Base-by-base conservation (phyloP, 164 flowering plant species). In the Chimonanthus praecox region DNA sequence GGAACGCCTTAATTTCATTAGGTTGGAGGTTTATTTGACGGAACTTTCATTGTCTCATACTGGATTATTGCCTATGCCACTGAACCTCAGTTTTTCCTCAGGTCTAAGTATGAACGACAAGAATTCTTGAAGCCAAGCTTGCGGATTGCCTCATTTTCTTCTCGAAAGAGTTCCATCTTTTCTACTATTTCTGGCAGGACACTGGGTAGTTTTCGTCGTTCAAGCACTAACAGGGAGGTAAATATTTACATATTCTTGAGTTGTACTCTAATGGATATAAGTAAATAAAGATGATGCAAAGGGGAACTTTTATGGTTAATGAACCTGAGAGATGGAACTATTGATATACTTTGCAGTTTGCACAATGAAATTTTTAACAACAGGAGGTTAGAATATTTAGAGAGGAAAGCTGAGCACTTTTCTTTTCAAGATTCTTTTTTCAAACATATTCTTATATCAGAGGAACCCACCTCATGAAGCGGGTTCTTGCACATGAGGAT, bases 121-220 rank as follows among this genome's bases (percentile, higher is more conserved):
- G 94, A 89, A 79, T 95, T 95, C 79, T 65, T 95, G 85, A 92
- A 95, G 73, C 98, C 97, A 58, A 95, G 98, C 83, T 83, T 95
- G 88, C 86, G 97, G 79, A 95, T 95, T 58, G 49, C 78, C 51
- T 86, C 92, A 54, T 18, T n/a, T 58, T 21, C 85, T 49, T 79
- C 94, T 51, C 82, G 76, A 77, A 86, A 73, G 81, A 76, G 77
- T 75, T 80, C 44, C 48, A 4, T 84, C 47, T 47, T 5, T 47
- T 82, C 89, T 71, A 86, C 87, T 80, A 76, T 83, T 75, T 90
- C 96, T 43, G 82, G 79, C 74, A 91, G 82, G 85, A 80, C 84
- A 47, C 47, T 87, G 76, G 86, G 83, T 72, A 85, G 84, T 78
- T 87, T 92, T 78, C 84, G 83, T 63, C 80, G 77, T 77, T 76